Evolutionary conservation across 2,329 filamentous ascomycete species (phyloP).

Genomic region (Xylaria sp.): DNA sequence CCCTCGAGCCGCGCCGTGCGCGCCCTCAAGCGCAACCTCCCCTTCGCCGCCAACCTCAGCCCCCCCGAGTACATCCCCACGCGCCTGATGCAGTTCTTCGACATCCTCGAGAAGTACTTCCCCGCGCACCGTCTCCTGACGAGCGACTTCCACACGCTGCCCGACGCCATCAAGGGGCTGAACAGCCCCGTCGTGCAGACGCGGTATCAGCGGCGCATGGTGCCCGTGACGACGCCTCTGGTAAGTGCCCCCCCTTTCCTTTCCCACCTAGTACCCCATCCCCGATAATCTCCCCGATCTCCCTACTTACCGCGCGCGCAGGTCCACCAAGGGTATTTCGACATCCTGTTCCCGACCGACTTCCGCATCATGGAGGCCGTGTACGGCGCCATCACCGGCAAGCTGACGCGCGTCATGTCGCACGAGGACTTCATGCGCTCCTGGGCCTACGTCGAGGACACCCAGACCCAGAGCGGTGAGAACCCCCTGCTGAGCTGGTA

Average conservation of each 20-base stretch:
- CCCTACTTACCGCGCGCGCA: conserved; percentile 42
- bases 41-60: conserved; percentile 77
- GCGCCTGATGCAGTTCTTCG: conserved; percentile 94
- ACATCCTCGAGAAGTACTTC: conserved; percentile 85
- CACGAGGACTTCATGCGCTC: conserved; percentile 90
- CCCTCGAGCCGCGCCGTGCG: conserved; percentile 60
- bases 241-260: conserved; percentile 57
- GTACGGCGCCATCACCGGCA: conserved; percentile 91
- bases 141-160: conserved; percentile 87
- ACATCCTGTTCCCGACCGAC: conserved; percentile 97
- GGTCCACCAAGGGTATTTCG: conserved; percentile 98
- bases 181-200: conserved; percentile 98
- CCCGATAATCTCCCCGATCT: neutral
- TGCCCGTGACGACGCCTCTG: conserved; percentile 87
- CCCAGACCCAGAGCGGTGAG: conserved; percentile 85
- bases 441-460: conserved; percentile 92
- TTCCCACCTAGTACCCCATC: neutral
- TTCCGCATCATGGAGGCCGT: conserved; percentile 90
- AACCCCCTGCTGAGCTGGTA: conserved; percentile 94
- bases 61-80: conserved; percentile 93
- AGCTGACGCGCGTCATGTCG: conserved; percentile 80
- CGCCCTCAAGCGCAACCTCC: conserved; percentile 66
- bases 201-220: conserved; percentile 82
- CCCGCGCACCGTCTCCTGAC: conserved; percentile 87
- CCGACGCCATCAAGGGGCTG: conserved; percentile 80